Evolutionary conservation across 2,329 filamentous ascomycete genomes (phyloP), one percentile per base, ranked within the genome.

Genomic region (Neonectria faginata): DNA sequence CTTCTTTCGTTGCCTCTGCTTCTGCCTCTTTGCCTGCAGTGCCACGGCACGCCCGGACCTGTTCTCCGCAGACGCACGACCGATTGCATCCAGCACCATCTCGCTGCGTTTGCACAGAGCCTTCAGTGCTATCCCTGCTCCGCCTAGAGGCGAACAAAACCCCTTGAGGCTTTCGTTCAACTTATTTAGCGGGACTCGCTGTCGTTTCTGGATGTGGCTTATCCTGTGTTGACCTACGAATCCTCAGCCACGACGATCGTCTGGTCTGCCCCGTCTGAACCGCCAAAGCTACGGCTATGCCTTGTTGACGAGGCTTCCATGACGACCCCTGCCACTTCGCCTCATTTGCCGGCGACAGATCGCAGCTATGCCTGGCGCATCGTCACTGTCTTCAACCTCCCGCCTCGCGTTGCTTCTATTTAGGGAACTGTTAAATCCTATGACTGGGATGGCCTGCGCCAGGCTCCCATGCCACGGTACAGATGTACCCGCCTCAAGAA

Each of bases 81-180:
- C 70, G 66, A 73, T 73, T 72, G 70, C 66, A 73, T 70, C 62
- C 59, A 51, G 66, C 58, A 41, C 53, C 62, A 66, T 66, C 60
- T 72, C 48, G 57, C 58, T 33, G 20, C 60, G 44, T 56, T 64
- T 66, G 67, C 66, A 63, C 50, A 58, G 44, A 54, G 45, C 55
- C n/a, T 41, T 48, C 27, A 18, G 8, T 22, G 25, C 22, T 57
- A 54, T 47, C 60, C 58, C 42, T 58, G 57, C 29, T 36, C 10
- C 47, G 11, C 16, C 41, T 3, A 31, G 41, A 53, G 48, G 25
- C 48, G 6, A 31, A 33, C 57, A 22, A 33, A 36, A 45, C 25
- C 29, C 25, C 31, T 31, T 39, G 14, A 39, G 36, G 36, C 14
- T n/a, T 39, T 39, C 36, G 36, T 39, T 16, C 22, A 25, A 25